Base-by-base conservation (phyloP, 108 stramenopile species). In the Cylindrotheca closterium region DNA sequence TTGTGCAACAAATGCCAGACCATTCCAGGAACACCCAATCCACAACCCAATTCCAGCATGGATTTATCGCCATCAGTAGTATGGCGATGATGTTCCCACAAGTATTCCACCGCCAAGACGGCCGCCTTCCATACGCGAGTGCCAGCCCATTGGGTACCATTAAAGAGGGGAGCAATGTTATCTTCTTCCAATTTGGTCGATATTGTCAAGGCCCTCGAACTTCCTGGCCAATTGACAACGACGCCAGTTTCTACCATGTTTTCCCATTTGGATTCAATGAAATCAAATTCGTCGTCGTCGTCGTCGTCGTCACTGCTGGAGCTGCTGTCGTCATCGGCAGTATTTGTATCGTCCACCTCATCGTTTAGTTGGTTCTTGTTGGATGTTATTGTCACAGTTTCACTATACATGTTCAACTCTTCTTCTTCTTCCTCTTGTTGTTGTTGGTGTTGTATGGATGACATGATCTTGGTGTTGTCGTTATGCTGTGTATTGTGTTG, bases 101-200 rank as follows among this genome's bases (percentile, higher is more conserved):
- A 46, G 65, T 87, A 92, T 60, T 87, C 75, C 53, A 86, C 47
- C 2, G 70, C 88, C 3, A 82, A 68, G 32, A 90, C 60, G 46
- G 89, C 87, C n/a, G 89, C 89, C 27, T 73, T 70, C 92, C 92
- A 93, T 1, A 93, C 72, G 15, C 87, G 73, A 22, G 92, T 93
- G 21, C 92, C 92, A 8, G 92, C 92, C 92, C 92, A 93, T 31
- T 79, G 74, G n/a, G 85, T 80, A 12, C 92, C 92, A 49, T 83
- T 78, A 76, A 93, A 93, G 8, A 93, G 60, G 17, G 92, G 92
- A 18, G 87, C 89, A 8, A 93, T 64, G 28, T 79, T 79, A 57
- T 78, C 61, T 64, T 77, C 80, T 46, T 75, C 59, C 24, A 93
- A 58, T 17, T 75, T 37, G 21, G 91, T 89, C 8, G 91, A 88